Percentiles rank a stretch among this genome's conserved stretches.
phyloP scores from a whole-genome alignment of 225 moss, liverwort and hornwort genomes.

The Pseudoscleropodium purum region DNA sequence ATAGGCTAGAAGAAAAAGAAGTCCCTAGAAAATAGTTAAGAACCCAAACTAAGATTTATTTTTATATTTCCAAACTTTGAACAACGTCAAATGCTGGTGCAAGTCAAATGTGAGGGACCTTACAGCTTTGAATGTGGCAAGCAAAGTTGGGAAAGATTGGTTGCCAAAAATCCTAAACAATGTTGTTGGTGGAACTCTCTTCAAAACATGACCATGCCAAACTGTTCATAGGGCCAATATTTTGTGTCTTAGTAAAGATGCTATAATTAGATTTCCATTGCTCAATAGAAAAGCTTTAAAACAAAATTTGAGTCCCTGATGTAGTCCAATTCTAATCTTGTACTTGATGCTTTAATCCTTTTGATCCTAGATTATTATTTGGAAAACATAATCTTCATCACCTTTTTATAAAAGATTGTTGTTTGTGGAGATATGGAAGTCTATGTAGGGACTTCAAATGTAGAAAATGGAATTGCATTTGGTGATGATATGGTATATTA shows the following conservation, averaged over 20 bases:
- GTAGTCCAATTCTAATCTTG: neutral
- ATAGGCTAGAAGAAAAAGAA: no score
- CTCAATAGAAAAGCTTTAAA: neutral
- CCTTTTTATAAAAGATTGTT: neutral
- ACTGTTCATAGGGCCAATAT: accelerated
- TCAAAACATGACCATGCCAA: accelerated
- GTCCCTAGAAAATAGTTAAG: accelerated
- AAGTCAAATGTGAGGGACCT: no score
- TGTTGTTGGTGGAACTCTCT: accelerated
- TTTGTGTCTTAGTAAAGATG: accelerated
- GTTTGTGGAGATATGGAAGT: neutral
- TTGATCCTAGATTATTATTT: accelerated
- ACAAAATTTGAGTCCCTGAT: neutral
- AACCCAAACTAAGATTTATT: no score
- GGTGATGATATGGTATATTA: neutral
- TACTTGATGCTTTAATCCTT: neutral
- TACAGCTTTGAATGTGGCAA: no score
- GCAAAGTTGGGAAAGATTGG: accelerated
- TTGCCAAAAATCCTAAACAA: accelerated
- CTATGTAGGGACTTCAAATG: neutral
- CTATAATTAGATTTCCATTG: neutral
- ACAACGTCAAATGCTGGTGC: accelerated
- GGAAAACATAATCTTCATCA: neutral
- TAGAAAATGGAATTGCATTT: neutral
- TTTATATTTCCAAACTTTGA: neutral